Evolutionary conservation across 495 filamentous ascomycete species (phyloP), one percentile per base, ranked within the genome.

Genomic region (Penicillium paxilli): DNA sequence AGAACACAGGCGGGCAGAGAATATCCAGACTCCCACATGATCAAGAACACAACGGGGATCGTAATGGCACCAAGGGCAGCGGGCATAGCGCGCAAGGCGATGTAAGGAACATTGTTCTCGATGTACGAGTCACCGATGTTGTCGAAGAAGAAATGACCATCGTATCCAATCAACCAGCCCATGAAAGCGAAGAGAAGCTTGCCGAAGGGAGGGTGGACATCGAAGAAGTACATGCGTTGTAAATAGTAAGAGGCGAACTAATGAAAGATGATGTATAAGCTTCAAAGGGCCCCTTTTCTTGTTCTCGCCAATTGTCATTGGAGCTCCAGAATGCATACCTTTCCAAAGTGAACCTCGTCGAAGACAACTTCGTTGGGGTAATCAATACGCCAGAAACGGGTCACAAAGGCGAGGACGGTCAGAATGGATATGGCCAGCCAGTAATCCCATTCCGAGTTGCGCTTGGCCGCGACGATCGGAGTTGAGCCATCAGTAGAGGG

Each of bases 21-120:
- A 64, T 98, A 99, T 48, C 92, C 95, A 11, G 92, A 96, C 73
- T 99, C 94, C 94, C 94, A 98, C 94, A 99, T 99, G 60, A 96
- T 98, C 71, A 95, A 67, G 71, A 94, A 99, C 14, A 91, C 86
- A 17, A 92, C 89, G n/a, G 93, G 87, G 41, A 99, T 91, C 1
- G 95, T 98, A 57, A 98, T 74, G 47, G 95, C 86, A 55, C 94
- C 94, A 56, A 98, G 83, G 30, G 92, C 79, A 40, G 94, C 94
- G 11, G 94, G 95, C 84, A 99, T 84, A 26, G 92, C 89, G 45
- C 94, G 88, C 69, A 96, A 96, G 49, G 92, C 90, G 37, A 99
- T 86, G 65, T 99, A 99, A 20, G 94, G 94, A 19, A 99, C 92
- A 61, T 92, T 93, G 80, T 99, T 96, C 30, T 84, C 83, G 63